Evolutionary conservation across 805 yeast genomes (phyloP), one percentile per base, ranked within the genome.

Genomic region (Candida palmyrensis): DNA sequence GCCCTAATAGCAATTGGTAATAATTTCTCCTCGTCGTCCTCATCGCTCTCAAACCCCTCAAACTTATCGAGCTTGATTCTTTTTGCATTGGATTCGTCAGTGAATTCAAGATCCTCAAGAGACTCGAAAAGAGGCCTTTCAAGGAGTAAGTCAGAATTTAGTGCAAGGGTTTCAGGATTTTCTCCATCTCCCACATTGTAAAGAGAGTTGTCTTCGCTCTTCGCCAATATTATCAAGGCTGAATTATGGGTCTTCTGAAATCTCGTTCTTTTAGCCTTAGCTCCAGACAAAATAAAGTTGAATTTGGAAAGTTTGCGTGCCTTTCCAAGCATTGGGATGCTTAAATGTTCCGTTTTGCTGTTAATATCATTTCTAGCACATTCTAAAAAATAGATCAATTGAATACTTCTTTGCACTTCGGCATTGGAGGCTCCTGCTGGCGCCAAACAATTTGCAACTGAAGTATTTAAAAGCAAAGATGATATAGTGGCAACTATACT

Each of bases 241-340:
- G 96, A 73, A 17, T 81, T 73, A n/a, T 79, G 75, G 21, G 66
- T 69, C 30, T 70, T 69, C 59, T 90, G 97, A 53, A 66, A 85
- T 54, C 84, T 84, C 3, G 97, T 90, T 50, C 92, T 70, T 51
- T 79, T 82, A 7, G 96, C 96, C 45, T 79, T 79, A 36, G 92
- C 84, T 44, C 97, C 97, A 1, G 97, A 83, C 29, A 90, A 59
- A 1, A 80, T 73, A 42, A 80, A 73, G 31, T 73, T 62, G 29
- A 87, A 67, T 1, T 75, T 71, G 0, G 88, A 76, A 8, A 81
- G 50, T 10, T 71, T 68, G 27, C 75, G 71, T 2, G 79, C 85
- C 40, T 70, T 71, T 2, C 62, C 55, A 39, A 84, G 59, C 4
- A 75, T 66, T 6, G 78, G 76, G 15, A 70, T 55, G 1, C 82